phyloP scores from a whole-genome alignment of 495 filamentous ascomycete species.

The Daldinia bambusicola region DNA sequence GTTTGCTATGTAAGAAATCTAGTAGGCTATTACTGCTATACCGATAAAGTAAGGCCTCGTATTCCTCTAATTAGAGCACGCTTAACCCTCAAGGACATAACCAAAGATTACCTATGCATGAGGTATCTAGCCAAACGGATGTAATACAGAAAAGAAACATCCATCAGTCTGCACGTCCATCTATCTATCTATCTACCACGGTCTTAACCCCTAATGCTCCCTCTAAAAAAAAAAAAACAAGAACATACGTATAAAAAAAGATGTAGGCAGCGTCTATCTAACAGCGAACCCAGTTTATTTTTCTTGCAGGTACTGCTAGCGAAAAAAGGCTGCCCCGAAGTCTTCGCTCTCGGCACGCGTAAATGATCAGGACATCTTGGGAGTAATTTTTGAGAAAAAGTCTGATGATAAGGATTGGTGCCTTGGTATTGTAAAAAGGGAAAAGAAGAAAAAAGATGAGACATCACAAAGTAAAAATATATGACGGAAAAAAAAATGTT shows the following conservation, averaged over 20 bases:
- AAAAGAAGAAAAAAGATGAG: not conserved
- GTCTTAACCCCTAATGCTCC: no score
- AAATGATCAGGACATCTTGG: slow-evolving; percentile 62
- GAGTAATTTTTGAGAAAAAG: slow-evolving; percentile 27
- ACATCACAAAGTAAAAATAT: slow-evolving; percentile 10
- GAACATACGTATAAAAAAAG: not conserved
- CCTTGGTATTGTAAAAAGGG: slow-evolving; percentile 46
- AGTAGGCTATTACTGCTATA: no score
- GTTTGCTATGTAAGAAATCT: no score
- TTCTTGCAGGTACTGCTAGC: slow-evolving; percentile 61
- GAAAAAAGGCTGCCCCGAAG: slow-evolving; percentile 58
- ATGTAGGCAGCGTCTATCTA: slow-evolving; percentile 65
- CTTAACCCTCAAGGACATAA: no score
- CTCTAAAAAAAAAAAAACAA: no score
- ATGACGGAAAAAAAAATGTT: not conserved
- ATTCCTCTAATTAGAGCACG: no score
- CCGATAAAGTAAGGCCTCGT: no score
- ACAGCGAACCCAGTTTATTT: slow-evolving; percentile 57
- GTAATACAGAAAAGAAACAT: no score
- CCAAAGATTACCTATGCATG: no score
- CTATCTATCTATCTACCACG: no score
- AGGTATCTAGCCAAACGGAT: no score
- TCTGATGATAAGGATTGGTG: slow-evolving; percentile 67
- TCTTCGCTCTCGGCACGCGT: slow-evolving; percentile 58
- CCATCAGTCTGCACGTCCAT: no score